These are phyloP conservation scores for Aureobasidium sp. DNA, from an alignment of 2,329 filamentous ascomycete species.

Conservation along the genomic window DNA sequence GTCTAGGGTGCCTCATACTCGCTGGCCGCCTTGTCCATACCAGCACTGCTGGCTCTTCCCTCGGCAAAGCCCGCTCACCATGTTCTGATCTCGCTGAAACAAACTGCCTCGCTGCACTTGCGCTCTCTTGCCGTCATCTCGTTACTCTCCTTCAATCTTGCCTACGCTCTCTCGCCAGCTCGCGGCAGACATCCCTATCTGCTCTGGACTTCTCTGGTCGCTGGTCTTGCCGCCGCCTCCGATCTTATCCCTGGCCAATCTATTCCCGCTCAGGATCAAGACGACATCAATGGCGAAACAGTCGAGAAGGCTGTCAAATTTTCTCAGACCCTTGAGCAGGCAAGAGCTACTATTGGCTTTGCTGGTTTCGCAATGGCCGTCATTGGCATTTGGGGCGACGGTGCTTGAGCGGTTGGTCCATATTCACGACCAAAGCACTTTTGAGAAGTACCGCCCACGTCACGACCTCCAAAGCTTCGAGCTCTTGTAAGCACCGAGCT, in stretches of 20 bases:
- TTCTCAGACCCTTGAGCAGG: conserved; percentile 33
- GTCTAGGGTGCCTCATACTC: conserved; percentile 83
- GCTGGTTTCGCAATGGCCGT: conserved; percentile 39
- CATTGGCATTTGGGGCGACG: conserved; percentile 43
- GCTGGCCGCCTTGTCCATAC: conserved; percentile 67
- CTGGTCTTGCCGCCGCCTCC: conserved; percentile 6
- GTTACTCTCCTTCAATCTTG: conserved; percentile 63
- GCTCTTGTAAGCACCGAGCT: not conserved
- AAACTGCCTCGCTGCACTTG: conserved; percentile 55
- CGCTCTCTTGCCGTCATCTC: conserved; percentile 61
- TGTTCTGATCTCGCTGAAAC: conserved; percentile 58
- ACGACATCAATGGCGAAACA: conserved; percentile 41
- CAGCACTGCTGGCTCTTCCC: conserved; percentile 71
- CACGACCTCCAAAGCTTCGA: too few relatives aligned
- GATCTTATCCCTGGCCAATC: conserved; percentile 15
- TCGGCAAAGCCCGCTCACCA: conserved; percentile 63
- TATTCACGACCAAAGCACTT: not conserved
- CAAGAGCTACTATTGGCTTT: conserved; percentile 34
- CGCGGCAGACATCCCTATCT: conserved; percentile 79
- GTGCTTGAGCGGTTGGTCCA: conserved; percentile 15
- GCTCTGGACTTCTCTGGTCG: conserved; percentile 63
- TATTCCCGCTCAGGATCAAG: conserved; percentile 28
- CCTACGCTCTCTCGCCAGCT: conserved; percentile 67
- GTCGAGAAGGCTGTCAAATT: conserved; percentile 38
- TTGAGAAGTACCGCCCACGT: not conserved